Conservation (phyloP, 2,329 filamentous ascomycete species). For the Diaporthe citri region DNA sequence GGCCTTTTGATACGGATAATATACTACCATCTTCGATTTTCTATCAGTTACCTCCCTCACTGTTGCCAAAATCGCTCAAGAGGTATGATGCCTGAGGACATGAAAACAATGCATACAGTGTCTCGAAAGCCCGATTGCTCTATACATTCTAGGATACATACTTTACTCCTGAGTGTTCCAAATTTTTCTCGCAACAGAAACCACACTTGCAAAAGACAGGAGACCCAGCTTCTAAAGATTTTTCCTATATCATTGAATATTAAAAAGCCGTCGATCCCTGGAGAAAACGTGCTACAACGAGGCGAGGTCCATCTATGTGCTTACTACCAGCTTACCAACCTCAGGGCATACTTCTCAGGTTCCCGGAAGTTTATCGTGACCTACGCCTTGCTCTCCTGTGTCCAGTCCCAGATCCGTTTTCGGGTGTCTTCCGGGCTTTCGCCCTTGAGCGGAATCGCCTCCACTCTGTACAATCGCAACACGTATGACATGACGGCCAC, state of each 20-base stretch:
- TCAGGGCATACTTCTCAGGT: constrained; percentile 42
- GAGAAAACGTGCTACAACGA: fast-evolving
- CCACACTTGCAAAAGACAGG: no score
- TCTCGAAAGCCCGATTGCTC: background rate
- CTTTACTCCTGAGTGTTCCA: background rate
- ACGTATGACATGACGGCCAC: constrained; percentile 22
- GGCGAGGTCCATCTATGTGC: background rate
- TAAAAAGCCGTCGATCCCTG: background rate
- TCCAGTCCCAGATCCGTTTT: constrained; percentile 11
- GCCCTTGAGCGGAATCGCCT: background rate
- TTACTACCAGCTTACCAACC: constrained; percentile 22
- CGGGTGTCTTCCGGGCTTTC: background rate
- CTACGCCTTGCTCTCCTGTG: constrained; percentile 8
- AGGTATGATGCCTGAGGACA: no score
- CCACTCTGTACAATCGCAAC: background rate
- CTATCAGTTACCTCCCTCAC: no score
- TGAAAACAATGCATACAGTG: no score
- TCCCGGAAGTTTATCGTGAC: constrained; percentile 25
- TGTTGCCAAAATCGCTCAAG: no score
- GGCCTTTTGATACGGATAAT: no score
- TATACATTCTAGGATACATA: background rate
- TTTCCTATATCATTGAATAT: no score
- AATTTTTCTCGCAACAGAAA: background rate
- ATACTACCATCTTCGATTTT: no score
- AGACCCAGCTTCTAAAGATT: no score